A percentile compares a stretch with the other conserved stretches of the same genome.
These are phyloP conservation scores for Aspergillus conjunctus DNA, from an alignment of 495 filamentous ascomycete genomes.

Conservation along the genomic window DNA sequence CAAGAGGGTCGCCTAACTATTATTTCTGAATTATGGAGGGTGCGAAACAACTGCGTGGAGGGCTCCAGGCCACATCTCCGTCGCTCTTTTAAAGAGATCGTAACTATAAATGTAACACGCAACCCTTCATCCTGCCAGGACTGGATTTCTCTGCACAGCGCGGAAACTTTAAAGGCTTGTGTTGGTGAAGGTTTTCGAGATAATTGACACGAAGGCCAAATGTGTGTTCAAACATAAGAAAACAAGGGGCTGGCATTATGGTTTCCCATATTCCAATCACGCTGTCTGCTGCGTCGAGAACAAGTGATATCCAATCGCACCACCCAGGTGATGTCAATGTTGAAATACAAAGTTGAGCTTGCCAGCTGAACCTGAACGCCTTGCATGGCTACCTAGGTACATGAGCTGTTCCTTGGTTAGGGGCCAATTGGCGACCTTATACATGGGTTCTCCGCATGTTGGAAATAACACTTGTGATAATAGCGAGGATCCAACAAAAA, in stretches of 20 bases:
- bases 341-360: neutral
- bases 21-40: neutral
- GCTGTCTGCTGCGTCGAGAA: neutral
- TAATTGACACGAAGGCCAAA: conserved; percentile 2
- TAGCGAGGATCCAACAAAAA: conserved; percentile 1
- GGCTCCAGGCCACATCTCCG: neutral
- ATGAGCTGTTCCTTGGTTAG: conserved; percentile 2
- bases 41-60: neutral
- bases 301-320: neutral
- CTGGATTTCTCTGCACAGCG: conserved; percentile 11
- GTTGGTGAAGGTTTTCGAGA: conserved; percentile 16
- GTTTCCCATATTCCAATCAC: conserved; percentile 8
- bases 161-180: conserved; percentile 1
- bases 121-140: neutral
- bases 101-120: neutral
- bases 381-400: neutral
- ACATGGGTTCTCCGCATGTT: neutral
- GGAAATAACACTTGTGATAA: neutral
- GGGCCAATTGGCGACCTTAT: neutral
- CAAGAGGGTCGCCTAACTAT: too few relatives aligned
- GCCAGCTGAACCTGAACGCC: conserved; percentile 5
- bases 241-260: conserved; percentile 6
- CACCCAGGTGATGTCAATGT: neutral
- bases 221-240: conserved; percentile 7
- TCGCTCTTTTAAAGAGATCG: neutral